Conservation (phyloP, 306 rosid genomes). For the Vicia sativa region DNA sequence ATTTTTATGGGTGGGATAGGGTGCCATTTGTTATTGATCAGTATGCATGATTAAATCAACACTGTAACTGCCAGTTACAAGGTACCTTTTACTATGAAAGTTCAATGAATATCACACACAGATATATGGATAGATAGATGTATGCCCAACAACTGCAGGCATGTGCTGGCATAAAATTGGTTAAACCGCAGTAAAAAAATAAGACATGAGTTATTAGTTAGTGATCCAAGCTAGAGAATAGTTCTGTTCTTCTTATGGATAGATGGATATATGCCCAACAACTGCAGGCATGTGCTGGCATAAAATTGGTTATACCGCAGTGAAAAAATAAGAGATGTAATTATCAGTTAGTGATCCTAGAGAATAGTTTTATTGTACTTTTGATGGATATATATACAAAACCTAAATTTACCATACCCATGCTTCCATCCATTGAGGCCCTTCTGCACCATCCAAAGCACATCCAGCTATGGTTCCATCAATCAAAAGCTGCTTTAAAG, state of each 20-base stretch:
- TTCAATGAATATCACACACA: background rate
- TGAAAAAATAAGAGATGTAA: slow-evolving; percentile 3
- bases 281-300: slow-evolving; percentile 11
- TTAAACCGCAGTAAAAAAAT: slow-evolving; percentile 5
- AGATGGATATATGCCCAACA: slow-evolving; percentile 6
- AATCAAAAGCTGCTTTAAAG: slow-evolving; percentile 93
- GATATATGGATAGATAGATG: slow-evolving; percentile 8
- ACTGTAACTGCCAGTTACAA: slow-evolving; percentile 21
- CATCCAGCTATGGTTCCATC: slow-evolving; percentile 97
- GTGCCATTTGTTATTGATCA: slow-evolving; percentile 21
- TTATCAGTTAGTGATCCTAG: slow-evolving; percentile 4
- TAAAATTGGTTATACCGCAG: slow-evolving; percentile 14
- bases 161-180: slow-evolving; percentile 16
- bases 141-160: slow-evolving; percentile 4
- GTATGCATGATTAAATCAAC: slow-evolving; percentile 26
- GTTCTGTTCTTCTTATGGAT: slow-evolving; percentile 17
- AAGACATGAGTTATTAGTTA: background rate
- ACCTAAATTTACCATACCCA: slow-evolving; percentile 68
- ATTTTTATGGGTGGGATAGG: background rate
- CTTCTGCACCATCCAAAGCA: slow-evolving; percentile 99
- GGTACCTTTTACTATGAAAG: background rate
- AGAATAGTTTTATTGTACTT: slow-evolving; percentile 21
- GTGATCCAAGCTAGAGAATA: slow-evolving; percentile 4
- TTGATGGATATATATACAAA: slow-evolving; percentile 23
- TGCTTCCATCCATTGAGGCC: slow-evolving; percentile 99